These are phyloP conservation scores for Cynanchum wilfordii DNA, from an alignment of 257 asterid genomes.

Conservation along the genomic window DNA sequence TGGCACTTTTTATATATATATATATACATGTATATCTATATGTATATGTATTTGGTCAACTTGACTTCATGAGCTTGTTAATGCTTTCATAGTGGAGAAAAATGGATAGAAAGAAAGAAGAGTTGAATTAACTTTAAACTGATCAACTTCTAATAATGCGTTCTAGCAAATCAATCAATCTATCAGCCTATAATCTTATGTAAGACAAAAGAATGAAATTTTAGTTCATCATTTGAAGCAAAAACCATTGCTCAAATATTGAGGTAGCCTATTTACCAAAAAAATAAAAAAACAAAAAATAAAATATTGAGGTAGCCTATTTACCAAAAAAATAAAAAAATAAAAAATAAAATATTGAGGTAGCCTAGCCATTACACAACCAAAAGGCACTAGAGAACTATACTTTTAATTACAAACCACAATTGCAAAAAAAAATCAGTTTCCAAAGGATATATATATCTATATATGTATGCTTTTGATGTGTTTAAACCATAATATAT, in stretches of 20 bases:
- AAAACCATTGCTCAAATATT: neutral
- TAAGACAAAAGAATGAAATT: neutral
- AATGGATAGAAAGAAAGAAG: neutral
- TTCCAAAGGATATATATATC: neutral
- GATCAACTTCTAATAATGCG: neutral
- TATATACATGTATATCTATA: too few relatives aligned
- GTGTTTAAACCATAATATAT: neutral
- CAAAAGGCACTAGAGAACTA: neutral
- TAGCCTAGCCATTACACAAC: neutral
- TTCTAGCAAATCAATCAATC: neutral
- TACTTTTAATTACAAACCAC: neutral
- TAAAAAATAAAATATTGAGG: neutral
- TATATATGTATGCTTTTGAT: neutral
- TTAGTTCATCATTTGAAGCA: neutral
- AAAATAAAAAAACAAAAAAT: too few relatives aligned
- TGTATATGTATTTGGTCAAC: neutral
- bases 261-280: too few relatives aligned
- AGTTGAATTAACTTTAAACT: neutral
- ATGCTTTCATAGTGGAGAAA: neutral
- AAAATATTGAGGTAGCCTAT: too few relatives aligned
- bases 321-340: too few relatives aligned
- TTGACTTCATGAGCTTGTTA: neutral
- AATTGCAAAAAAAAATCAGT: neutral
- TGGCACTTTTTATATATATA: too few relatives aligned
- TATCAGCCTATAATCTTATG: neutral